These are phyloP conservation scores for Cyberlindnera samutprakarnensis DNA, from an alignment of 805 yeast genomes.

Conservation along the genomic window DNA sequence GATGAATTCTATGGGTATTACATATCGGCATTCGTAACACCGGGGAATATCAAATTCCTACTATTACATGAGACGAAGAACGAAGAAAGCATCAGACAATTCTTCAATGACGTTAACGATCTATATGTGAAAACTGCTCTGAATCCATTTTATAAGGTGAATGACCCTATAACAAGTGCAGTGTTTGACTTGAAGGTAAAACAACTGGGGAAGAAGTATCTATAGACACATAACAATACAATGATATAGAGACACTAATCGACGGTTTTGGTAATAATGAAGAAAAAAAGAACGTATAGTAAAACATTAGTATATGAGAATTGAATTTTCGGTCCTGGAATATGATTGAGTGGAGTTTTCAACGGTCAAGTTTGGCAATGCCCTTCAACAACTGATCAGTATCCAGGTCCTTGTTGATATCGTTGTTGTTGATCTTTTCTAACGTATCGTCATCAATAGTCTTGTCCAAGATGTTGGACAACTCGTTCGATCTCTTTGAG, in stretches of 20 bases:
- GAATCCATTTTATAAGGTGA: slow-evolving; percentile 78
- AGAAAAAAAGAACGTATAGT: too few species aligned
- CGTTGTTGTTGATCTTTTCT: slow-evolving; percentile 10
- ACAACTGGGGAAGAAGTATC: slow-evolving; percentile 65
- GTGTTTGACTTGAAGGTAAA: slow-evolving; percentile 73
- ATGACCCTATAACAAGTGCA: slow-evolving; percentile 66
- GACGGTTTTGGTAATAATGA: too few species aligned
- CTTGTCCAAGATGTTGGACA: slow-evolving; percentile 34
- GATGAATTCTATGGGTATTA: slow-evolving; percentile 81
- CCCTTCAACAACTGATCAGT: slow-evolving; percentile 28
- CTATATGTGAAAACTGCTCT: slow-evolving; percentile 76
- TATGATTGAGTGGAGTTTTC: slow-evolving; percentile 1
- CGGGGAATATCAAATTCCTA: slow-evolving; percentile 78
- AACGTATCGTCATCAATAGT: slow-evolving; percentile 37
- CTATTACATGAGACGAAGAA: slow-evolving; percentile 52
- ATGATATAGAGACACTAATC: slow-evolving; percentile 2
- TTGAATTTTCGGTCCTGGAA: too few species aligned
- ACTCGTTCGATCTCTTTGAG: slow-evolving; percentile 36
- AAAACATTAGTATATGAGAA: background rate
- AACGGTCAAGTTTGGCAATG: slow-evolving; percentile 23
- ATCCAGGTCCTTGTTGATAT: slow-evolving; percentile 22
- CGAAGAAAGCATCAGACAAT: slow-evolving; percentile 75
- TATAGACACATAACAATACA: slow-evolving; percentile 27
- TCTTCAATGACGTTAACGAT: slow-evolving; percentile 80
- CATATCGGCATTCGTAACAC: slow-evolving; percentile 82